Percentiles rank a stretch among this genome's conserved stretches.
phyloP scores from a whole-genome alignment of 129 eudicot species.

The Logfia minima region DNA sequence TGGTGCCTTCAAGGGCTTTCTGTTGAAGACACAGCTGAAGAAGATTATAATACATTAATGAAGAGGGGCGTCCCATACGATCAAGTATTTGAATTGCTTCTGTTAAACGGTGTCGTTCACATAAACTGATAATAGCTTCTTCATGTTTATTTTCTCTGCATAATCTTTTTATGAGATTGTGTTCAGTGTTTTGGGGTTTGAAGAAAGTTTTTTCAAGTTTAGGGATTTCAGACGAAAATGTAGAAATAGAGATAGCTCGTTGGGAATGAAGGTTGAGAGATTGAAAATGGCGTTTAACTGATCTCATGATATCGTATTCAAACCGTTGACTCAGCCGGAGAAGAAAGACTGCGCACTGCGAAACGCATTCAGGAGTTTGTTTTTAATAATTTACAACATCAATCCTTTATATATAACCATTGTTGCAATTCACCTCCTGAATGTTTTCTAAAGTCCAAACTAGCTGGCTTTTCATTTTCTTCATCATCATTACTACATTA shows the following conservation, averaged over 20 bases:
- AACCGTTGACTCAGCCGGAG: slow-evolving; percentile 1
- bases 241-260: slow-evolving; percentile 13
- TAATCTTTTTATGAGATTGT: not conserved
- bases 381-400: not conserved
- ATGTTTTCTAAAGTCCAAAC: not conserved
- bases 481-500: too few relatives aligned
- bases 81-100: slow-evolving; percentile 46
- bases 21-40: slow-evolving; percentile 47
- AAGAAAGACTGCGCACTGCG: not conserved
- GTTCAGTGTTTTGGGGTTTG: slow-evolving; percentile 27
- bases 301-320: slow-evolving; percentile 6
- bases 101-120: slow-evolving; percentile 39
- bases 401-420: not conserved
- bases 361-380: not conserved
- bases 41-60: slow-evolving; percentile 32
- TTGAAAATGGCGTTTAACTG: slow-evolving; percentile 13
- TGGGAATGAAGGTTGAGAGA: not conserved
- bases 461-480: not conserved
- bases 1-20: slow-evolving; percentile 43
- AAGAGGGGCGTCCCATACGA: slow-evolving; percentile 27
- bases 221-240: slow-evolving; percentile 19
- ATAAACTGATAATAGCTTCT: slow-evolving; percentile 39
- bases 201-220: slow-evolving; percentile 32
- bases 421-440: not conserved
- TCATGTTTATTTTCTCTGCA: slow-evolving; percentile 24